Base-by-base conservation (phyloP, 208 protist genomes). In the Acanthamoeba castellanii region DNA sequence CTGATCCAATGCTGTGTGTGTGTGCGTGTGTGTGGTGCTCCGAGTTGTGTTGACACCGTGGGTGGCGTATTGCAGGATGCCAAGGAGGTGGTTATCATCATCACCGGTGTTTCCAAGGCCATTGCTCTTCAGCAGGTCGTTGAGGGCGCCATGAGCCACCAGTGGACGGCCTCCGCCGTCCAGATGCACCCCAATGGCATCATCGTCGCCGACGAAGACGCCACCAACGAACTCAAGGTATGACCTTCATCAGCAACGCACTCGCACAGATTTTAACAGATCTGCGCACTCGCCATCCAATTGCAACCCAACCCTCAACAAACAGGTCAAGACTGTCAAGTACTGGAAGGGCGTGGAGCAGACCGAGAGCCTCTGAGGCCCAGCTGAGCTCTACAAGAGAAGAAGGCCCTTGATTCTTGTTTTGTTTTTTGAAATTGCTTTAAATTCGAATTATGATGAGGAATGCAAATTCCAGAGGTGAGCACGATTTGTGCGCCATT, bases 261-360 rank as follows among this genome's bases (percentile, higher is more conserved):
- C n/a, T n/a, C n/a, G n/a, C n/a, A n/a, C n/a, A n/a, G n/a, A n/a
- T n/a, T 99, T 98, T n/a, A 78, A 97, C 91, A 98, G 99, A 96
- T 94, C 99, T 37, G n/a, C n/a, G n/a, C n/a, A n/a, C n/a, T n/a
- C n/a, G n/a, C n/a, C n/a, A n/a, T n/a, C n/a, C 47, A 11, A 52
- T 52, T 4, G 47, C 47, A 52, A n/a, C n/a, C n/a, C n/a, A n/a
- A n/a, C n/a, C n/a, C n/a, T n/a, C n/a, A n/a, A n/a, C 11, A 11
- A 52, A 11, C 98, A 98, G 91, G 98, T 99, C 55, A 98, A 98
- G 95, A 99, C 99, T 8, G 98, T 98, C 14, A 97, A 97, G 82
- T 99, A 99, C 97, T 99, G 99, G 94, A 98, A 99, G 95, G 96
- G 97, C 37, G 94, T 99, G 20, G 96, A 97, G 89, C 95, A 97